Evolutionary conservation across 2,329 filamentous ascomycete species (phyloP), one percentile per base, ranked within the genome.

Genomic region (Penicillium thymicola): DNA sequence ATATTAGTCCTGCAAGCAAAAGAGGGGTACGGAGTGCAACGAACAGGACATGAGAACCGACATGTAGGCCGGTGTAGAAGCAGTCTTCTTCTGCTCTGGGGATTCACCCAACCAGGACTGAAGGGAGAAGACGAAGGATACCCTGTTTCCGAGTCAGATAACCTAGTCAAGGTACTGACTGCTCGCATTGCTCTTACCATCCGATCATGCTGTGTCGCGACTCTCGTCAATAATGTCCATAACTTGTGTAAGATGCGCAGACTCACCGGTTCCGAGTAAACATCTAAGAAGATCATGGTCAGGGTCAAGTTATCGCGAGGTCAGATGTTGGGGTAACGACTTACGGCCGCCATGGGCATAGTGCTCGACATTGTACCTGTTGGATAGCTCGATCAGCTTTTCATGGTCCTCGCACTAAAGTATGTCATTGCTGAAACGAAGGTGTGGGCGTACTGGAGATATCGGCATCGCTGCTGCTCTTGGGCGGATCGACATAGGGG

Each of bases 271-370:
- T 96, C 65, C 92, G 84, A 67, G 89, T 94, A 73, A 96, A 94
- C 82, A 96, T 95, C 83, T 86, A 63, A 34, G 27, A 25, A 25
- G 34, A 52, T 30, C 32, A 40, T n/a, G 41, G 55, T 70, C 55
- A 69, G 64, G 57, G 57, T 59, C 46, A 44, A 59, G 37, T 57
- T 50, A 59, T 45, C 44, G 49, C 32, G 50, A 48, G 38, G 34
- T 43, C 59, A 47, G 43, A 54, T 30, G 51, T 49, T n/a, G 47
- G 38, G 36, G 30, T 38, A 59, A 79, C 80, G 11, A 65, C 64
- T 74, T 78, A 87, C 84, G 62, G 92, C 92, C 57, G 90, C 92
- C 93, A 97, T 97, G 57, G 93, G 93, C 70, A 97, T 81, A 36
- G 92, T 95, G 70, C 88, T 93, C 51, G 82, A 80, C 77, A 87